Conservation (phyloP, 495 filamentous ascomycete species). For the Tuber magnatum region DNA sequence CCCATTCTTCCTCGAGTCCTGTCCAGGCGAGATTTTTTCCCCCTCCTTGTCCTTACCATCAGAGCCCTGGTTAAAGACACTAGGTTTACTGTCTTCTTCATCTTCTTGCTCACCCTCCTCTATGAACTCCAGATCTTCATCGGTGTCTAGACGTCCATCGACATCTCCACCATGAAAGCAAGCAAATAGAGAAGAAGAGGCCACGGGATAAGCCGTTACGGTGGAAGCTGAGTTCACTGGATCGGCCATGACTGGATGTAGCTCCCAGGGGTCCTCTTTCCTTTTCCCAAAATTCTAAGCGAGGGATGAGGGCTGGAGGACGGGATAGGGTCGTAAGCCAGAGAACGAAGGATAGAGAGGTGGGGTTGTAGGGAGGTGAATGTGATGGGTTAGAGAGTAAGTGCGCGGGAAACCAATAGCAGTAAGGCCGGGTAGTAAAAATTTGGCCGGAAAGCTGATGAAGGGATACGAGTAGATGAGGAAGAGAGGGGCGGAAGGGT, state of each 20-base stretch:
- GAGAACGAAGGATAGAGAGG: background rate
- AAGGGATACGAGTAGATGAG: background rate
- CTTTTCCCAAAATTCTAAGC: background rate
- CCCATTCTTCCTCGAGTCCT: slow-evolving; percentile 8
- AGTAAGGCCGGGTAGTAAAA: background rate
- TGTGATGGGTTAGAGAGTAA: background rate
- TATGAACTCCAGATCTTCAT: slow-evolving; percentile 26
- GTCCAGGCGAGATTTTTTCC: background rate
- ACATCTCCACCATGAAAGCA: slow-evolving; percentile 29
- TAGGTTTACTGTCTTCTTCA: slow-evolving; percentile 13
- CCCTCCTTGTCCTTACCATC: background rate
- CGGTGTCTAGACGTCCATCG: slow-evolving; percentile 27
- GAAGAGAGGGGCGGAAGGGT: slow-evolving; percentile 5
- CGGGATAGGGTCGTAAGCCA: background rate
- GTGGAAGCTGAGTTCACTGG: slow-evolving; percentile 9
- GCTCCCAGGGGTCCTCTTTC: background rate
- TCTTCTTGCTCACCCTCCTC: slow-evolving; percentile 14
- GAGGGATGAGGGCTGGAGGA: background rate
- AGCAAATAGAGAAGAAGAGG: slow-evolving; percentile 3
- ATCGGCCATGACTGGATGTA: slow-evolving; percentile 6
- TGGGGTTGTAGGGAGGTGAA: background rate
- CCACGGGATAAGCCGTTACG: background rate
- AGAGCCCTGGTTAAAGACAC: background rate
- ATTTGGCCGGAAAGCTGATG: background rate
- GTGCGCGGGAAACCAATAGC: background rate